Percentiles rank a stretch among this genome's conserved stretches.
phyloP scores from a whole-genome alignment of 176 grass and related monocot genomes.

The Triticum dicoccoides region DNA sequence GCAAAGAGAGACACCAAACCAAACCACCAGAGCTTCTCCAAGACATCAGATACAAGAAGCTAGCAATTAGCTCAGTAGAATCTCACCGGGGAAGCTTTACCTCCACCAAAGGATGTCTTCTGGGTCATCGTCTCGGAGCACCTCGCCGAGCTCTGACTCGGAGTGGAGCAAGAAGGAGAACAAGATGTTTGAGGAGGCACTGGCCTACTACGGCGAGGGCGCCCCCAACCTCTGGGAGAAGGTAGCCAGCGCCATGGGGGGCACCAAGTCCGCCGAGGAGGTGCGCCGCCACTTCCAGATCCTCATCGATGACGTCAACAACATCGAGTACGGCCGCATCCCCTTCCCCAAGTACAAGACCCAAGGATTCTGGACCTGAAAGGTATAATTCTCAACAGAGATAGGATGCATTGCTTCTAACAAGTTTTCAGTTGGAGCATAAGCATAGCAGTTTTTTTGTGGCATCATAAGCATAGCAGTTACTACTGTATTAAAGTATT shows the following conservation, averaged over 20 bases:
- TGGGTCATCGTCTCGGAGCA: slow-evolving; percentile 38
- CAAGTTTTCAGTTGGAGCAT: slow-evolving; percentile 1
- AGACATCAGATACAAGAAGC: slow-evolving; percentile 19
- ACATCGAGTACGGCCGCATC: slow-evolving; percentile 50
- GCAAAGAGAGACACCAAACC: slow-evolving; percentile 25
- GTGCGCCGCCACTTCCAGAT: slow-evolving; percentile 66
- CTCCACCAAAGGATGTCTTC: slow-evolving; percentile 37
- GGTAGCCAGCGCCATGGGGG: slow-evolving; percentile 69
- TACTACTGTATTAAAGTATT: neutral
- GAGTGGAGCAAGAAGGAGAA: slow-evolving; percentile 72
- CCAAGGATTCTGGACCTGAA: slow-evolving; percentile 41
- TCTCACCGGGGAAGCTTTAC: slow-evolving; percentile 2
- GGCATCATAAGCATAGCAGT: neutral
- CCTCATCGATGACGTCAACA: slow-evolving; percentile 63
- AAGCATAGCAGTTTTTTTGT: too few relatives aligned
- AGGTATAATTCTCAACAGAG: slow-evolving; percentile 14
- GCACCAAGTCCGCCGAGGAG: slow-evolving; percentile 78
- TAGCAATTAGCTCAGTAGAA: slow-evolving; percentile 1
- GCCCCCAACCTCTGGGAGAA: slow-evolving; percentile 91
- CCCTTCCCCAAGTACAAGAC: slow-evolving; percentile 63
- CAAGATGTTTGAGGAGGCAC: slow-evolving; percentile 78
- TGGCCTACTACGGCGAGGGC: slow-evolving; percentile 70
- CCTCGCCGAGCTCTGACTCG: slow-evolving; percentile 28
- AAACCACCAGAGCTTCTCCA: slow-evolving; percentile 24
- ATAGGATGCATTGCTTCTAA: neutral